A percentile compares a stretch with the other conserved stretches of the same genome.
Conservation (phyloP, 177 flowering plant genomes). For the Vitis hybrid region DNA sequence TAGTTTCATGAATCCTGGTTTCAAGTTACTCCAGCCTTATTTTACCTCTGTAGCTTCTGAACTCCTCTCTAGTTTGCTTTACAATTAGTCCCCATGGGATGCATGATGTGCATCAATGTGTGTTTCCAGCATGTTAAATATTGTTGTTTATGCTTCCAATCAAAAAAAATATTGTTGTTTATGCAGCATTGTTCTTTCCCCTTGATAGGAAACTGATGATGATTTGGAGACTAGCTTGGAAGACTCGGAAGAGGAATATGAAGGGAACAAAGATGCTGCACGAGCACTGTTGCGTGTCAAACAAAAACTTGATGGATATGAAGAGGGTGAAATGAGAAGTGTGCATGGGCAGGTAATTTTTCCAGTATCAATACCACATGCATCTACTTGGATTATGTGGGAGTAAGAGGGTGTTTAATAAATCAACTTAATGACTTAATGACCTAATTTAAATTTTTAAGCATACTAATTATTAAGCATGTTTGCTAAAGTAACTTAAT, state of each 20-base stretch:
- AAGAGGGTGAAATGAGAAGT: slow-evolving; percentile 97
- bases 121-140: background rate
- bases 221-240: slow-evolving; percentile 64
- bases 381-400: background rate
- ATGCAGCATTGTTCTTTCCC: background rate
- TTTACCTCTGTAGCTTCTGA: too few species aligned
- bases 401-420: too few species aligned
- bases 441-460: too few species aligned
- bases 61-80: background rate
- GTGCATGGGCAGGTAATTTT: slow-evolving; percentile 87
- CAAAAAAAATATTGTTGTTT: background rate
- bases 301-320: slow-evolving; percentile 96
- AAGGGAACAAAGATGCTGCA: slow-evolving; percentile 97
- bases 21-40: too few species aligned
- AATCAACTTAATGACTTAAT: too few species aligned
- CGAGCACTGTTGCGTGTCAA: slow-evolving; percentile 97
- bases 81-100: background rate
- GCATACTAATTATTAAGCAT: too few species aligned
- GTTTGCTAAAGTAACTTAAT: too few species aligned
- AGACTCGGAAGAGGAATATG: slow-evolving; percentile 67
- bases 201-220: slow-evolving; percentile 69
- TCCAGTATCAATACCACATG: background rate
- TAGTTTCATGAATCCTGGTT: too few species aligned
- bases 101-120: background rate
- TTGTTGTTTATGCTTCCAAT: background rate